Base-by-base conservation (phyloP, 805 yeast species). In the Yamadazyma kitorensis region DNA sequence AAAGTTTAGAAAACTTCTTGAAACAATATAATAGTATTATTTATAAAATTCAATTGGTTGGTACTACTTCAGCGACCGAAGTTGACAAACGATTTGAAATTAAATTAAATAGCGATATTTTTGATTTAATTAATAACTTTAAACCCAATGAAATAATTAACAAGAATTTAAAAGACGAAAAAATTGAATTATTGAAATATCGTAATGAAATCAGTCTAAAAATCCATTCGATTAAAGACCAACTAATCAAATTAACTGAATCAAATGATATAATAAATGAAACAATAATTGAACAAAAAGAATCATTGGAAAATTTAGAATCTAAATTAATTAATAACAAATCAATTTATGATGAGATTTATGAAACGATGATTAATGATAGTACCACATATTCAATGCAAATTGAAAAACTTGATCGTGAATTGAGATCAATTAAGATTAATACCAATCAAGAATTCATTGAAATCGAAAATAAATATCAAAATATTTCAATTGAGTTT, bases 371-470 rank as follows among this genome's bases (percentile, higher is more conserved):
- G 76, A 60, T 68, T 27, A 62, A 74, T 44, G 78, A 78, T 43
- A 59, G 72, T 17, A 64, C 72, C 23, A 59, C 74, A 24, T 73
- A 77, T 37, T 72, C 75, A 34, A 72, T 80, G n/a, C 83, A 82
- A 51, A 71, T 79, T 33, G 89, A 82, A 52, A 72, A 73, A 49
- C 55, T 78, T 34, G 84, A 80, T 42, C 66, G 75, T 23, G 83
- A 79, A 37, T 55, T 82, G 31, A 72, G 72, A 31, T 47, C 64
- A 9, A 63, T 74, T 52, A 69, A 72, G 38, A 62, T 66, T 14
- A 61, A 64, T 24, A 65, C 74, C 10, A 70, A 73, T 38, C 76
- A 74, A 39, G 76, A 72, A 29, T 55, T 70, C 33, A 56, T 73
- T 5, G 74, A 73, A 43, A 57, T 77, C 29, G 64, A 69, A 35